Evolutionary conservation across 179 eudicot species (phyloP).

Genomic region (Corrigiola litoralis): DNA sequence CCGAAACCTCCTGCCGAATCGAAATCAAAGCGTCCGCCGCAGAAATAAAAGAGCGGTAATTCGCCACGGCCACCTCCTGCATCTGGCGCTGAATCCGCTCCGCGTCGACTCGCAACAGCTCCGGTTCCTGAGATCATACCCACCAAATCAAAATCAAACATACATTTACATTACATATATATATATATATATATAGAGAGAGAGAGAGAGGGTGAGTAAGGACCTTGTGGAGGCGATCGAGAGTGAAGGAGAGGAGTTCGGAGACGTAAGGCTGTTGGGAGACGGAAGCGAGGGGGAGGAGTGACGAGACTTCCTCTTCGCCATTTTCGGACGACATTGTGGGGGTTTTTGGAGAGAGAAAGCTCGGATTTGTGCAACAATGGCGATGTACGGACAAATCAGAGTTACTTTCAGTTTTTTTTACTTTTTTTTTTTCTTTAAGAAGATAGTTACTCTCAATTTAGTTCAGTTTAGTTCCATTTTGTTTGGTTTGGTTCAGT

Average conservation of each 20-base stretch:
- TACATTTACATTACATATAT: no score
- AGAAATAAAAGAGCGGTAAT: conserved; percentile 90
- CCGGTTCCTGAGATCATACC: conserved; percentile 66
- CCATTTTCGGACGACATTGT: no score
- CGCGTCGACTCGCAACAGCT: conserved; percentile 89
- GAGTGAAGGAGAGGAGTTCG: conserved; percentile 95
- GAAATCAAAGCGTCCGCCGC: conserved; percentile 92
- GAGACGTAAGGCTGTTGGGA: conserved; percentile 96
- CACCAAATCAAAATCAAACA: not conserved
- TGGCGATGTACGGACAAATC: no score
- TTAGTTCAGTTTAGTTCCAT: no score
- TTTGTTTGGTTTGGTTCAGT: no score
- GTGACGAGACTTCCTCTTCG: conserved; percentile 21
- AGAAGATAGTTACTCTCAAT: no score
- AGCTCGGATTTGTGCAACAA: no score
- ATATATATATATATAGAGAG: not conserved
- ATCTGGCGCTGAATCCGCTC: conserved; percentile 95
- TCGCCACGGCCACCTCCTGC: conserved; percentile 97
- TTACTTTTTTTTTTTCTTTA: no score
- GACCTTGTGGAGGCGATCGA: conserved; percentile 99
- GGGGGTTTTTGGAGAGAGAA: no score
- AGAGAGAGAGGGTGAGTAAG: not conserved
- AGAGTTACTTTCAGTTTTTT: no score
- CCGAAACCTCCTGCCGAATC: conserved; percentile 71
- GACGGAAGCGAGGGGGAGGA: conserved; percentile 30